phyloP scores from a whole-genome alignment of 768 basidiomycete genomes.

The Naganishia kalamii region DNA sequence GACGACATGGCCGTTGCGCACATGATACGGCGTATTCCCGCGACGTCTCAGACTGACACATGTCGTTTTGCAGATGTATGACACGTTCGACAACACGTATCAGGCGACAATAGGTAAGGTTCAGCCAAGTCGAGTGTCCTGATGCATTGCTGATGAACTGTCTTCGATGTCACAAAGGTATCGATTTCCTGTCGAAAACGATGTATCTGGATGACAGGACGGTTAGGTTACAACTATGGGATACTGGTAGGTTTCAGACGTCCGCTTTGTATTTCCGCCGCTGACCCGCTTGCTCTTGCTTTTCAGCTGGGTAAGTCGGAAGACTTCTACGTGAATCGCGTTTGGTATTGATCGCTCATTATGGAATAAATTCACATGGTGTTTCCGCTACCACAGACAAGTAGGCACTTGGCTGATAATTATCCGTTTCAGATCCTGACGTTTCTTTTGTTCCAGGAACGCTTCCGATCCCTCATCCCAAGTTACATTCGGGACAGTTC shows the following conservation, averaged over 20 bases:
- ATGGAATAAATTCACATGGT: not conserved
- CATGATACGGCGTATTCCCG: too few relatives aligned
- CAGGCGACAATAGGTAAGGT: constrained; percentile 45
- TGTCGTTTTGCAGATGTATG: constrained; percentile 74
- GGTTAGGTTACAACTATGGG: constrained; percentile 95
- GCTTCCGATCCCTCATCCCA: constrained; percentile 93
- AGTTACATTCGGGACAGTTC: constrained; percentile 98
- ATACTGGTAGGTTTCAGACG: constrained; percentile 80
- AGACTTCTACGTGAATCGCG: not conserved
- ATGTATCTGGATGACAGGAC: constrained; percentile 99
- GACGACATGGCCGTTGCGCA: too few relatives aligned
- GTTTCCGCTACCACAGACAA: not conserved
- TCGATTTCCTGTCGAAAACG: constrained; percentile 98
- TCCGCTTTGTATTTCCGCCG: constrained; percentile 34
- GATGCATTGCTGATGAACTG: not conserved
- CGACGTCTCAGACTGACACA: not conserved
- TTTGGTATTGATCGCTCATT: not conserved
- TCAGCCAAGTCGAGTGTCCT: not conserved
- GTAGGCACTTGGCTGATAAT: not conserved
- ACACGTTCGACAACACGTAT: constrained; percentile 99
- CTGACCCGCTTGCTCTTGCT: not conserved
- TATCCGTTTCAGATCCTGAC: too few relatives aligned
- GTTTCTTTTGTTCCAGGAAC: too few relatives aligned
- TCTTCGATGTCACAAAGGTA: constrained; percentile 49
- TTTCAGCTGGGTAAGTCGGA: constrained; percentile 27